These are phyloP conservation scores for Fusarium guadeloupense DNA, from an alignment of 2,329 filamentous ascomycete species.

Conservation along the genomic window DNA sequence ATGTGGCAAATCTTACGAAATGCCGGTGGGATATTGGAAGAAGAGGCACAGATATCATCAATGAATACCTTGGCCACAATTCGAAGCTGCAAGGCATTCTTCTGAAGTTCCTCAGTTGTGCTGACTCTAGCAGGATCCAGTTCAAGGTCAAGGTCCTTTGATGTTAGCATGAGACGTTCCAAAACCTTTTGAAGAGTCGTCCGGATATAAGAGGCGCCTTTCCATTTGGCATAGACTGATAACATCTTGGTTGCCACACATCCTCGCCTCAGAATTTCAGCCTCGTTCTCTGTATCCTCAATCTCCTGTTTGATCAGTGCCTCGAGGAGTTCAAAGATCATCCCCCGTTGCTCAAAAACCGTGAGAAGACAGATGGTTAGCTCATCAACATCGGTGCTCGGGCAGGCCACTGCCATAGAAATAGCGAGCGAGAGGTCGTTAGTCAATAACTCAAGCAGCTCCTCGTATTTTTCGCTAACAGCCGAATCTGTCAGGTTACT, in stretches of 20 bases:
- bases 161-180: slow-evolving; percentile 71
- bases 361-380: slow-evolving; percentile 73
- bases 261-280: slow-evolving; percentile 72
- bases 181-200: slow-evolving; percentile 73
- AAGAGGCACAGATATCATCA: slow-evolving; percentile 73
- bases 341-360: slow-evolving; percentile 73
- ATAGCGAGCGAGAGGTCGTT: slow-evolving; percentile 70
- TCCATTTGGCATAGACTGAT: slow-evolving; percentile 77
- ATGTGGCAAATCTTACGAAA: slow-evolving; percentile 75
- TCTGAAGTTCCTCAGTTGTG: slow-evolving; percentile 70
- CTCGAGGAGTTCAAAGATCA: slow-evolving; percentile 70
- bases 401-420: slow-evolving; percentile 72
- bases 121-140: slow-evolving; percentile 70
- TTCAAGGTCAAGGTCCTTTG: slow-evolving; percentile 73
- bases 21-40: slow-evolving; percentile 67
- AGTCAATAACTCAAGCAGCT: slow-evolving; percentile 70
- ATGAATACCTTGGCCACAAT: slow-evolving; percentile 77
- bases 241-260: slow-evolving; percentile 79
- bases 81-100: slow-evolving; percentile 71
- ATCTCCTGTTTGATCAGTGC: slow-evolving; percentile 75
- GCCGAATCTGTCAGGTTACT: slow-evolving; percentile 73
- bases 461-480: slow-evolving; percentile 74
- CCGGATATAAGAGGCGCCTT: slow-evolving; percentile 70
- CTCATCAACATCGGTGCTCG: slow-evolving; percentile 74
- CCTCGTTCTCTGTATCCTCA: slow-evolving; percentile 75